These are phyloP conservation scores for Aphanomyces euteiches DNA, from an alignment of 352 stramenopile species.

Conservation along the genomic window DNA sequence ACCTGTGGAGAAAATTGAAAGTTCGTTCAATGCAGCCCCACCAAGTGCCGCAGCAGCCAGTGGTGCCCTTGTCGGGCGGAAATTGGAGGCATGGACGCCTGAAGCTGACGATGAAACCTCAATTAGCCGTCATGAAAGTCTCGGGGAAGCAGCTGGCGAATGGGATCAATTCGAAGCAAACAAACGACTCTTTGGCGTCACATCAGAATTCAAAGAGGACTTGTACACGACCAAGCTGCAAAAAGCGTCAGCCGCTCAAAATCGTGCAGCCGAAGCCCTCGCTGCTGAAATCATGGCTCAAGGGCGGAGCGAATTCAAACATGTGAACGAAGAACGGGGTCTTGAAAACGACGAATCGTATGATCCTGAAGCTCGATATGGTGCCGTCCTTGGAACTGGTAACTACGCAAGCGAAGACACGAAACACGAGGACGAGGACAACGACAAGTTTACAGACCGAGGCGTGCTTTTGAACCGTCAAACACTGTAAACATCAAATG, in stretches of 20 bases:
- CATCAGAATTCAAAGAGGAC: conserved; percentile 80
- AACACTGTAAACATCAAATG: no score
- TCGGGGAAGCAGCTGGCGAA: background rate
- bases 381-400: conserved; percentile 54
- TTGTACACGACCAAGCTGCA: conserved; percentile 85
- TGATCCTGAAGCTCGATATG: conserved; percentile 86
- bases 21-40: conserved; percentile 21
- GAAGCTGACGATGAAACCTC: background rate
- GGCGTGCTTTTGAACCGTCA: background rate
- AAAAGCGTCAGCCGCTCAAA: conserved; percentile 46
- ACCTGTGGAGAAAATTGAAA: background rate
- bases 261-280: conserved; percentile 60
- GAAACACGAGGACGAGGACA: background rate
- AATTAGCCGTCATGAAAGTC: background rate
- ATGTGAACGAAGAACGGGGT: conserved; percentile 79
- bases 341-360: conserved; percentile 55
- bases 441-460: conserved; percentile 21
- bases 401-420: background rate
- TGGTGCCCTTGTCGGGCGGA: conserved; percentile 8
- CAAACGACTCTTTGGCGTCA: conserved; percentile 74
- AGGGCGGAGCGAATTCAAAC: conserved; percentile 49
- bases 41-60: conserved; percentile 21
- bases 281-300: conserved; percentile 73
- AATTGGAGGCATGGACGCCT: conserved; percentile 17
- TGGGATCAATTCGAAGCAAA: conserved; percentile 89